Evolutionary conservation across 345 rosid species (phyloP), one percentile per base, ranked within the genome.

Genomic region (Linum usitatissimum): DNA sequence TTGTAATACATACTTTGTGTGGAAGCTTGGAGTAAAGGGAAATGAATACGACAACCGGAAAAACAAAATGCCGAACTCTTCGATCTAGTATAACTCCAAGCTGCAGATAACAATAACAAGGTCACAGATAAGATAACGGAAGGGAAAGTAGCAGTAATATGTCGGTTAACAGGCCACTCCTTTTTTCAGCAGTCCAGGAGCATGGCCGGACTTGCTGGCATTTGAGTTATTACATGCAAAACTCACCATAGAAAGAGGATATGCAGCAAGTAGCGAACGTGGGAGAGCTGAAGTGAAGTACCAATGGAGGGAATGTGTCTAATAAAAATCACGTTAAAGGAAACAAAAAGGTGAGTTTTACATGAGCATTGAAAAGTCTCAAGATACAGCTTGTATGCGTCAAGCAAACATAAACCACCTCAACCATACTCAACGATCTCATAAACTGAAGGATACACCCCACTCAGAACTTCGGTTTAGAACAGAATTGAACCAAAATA

Each of bases 211-310:
- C 19, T 17, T 10, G 49, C 42, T 0, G 63, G 14, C n/a, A 18
- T 3, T 60, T 10, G 0, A 53, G 23, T 45, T 42, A 65, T 42
- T 21, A 64, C 65, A 60, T 64, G 68, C 53, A 54, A 60, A 61
- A 76, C 84, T 83, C 76, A 92, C 98, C 86, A 89, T 15, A 64
- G 82, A 83, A 70, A 92, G 90, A 71, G 98, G 98, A 79, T 85
- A 92, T 39, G 88, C 98, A 53, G 77, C 84, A 59, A 89, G 91
- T 75, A 89, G 77, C 1, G 77, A 75, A 21, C 97, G 97, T 59
- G 96, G 94, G 51, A 93, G 97, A 64, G 99, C 97, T 28, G 96
- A 93, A 76, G 92, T 87, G 77, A 93, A 90, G 78, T 93, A 93
- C 96, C 99, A 90, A 73, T 87, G 92, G 59, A 87, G 67, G 53